Evolutionary conservation across 768 basidiomycete genomes (phyloP).

Genomic region (Mrakia gelida): DNA sequence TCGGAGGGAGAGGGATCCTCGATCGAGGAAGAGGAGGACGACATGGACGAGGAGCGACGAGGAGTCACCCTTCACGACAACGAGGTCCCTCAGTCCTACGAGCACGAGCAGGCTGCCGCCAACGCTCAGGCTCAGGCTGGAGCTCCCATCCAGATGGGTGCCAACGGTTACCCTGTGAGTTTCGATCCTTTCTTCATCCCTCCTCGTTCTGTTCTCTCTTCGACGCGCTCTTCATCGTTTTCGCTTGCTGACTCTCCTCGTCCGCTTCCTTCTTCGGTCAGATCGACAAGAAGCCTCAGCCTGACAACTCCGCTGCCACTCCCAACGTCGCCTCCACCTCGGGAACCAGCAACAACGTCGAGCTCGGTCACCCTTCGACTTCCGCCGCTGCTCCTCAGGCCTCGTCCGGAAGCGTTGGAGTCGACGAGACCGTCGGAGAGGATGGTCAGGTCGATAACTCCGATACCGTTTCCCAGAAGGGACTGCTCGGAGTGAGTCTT

Average conservation of each 20-base stretch:
- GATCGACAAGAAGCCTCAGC: constrained; percentile 30
- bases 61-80: constrained; percentile 26
- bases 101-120: constrained; percentile 50
- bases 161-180: constrained; percentile 65
- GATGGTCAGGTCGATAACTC: constrained; percentile 2
- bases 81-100: constrained; percentile 39
- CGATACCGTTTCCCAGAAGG: constrained; percentile 15
- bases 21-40: constrained; percentile 53
- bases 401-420: not conserved
- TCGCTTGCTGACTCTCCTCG: not conserved
- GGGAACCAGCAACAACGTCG: constrained; percentile 1
- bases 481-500: constrained; percentile 7
- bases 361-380: constrained; percentile 23
- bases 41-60: constrained; percentile 49
- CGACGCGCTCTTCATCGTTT: not conserved
- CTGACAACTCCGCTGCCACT: not conserved
- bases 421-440: not conserved
- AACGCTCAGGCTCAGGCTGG: constrained; percentile 44
- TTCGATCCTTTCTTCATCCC: not conserved
- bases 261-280: not conserved
- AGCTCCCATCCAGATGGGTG: constrained; percentile 51
- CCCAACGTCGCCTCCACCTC: constrained; percentile 15
- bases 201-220: not conserved
- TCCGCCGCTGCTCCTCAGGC: not conserved
- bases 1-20: constrained; percentile 58